Evolutionary conservation across 148 eudicot species (phyloP), one percentile per base, ranked within the genome.

Genomic region (Talinum fruticosum): DNA sequence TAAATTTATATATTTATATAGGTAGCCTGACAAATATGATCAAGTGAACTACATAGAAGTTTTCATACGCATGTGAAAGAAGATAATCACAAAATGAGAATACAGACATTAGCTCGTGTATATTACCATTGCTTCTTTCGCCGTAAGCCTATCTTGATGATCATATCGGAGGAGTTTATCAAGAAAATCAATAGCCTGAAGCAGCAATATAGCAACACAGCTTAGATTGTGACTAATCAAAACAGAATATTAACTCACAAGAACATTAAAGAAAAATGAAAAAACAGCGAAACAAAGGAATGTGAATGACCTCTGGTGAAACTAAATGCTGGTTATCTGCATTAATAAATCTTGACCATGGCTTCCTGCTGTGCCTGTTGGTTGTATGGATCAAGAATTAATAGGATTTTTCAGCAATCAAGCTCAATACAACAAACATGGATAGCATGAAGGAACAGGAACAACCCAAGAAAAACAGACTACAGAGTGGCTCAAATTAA

Each of bases 151-250:
- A 78, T 91, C 97, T 69, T 96, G 99, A 87, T 96, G 99, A 80
- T 96, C 99, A 87, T 96, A 96, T 34, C 93, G 93, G 51, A 96
- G 97, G 81, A 96, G 97, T 84, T 91, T 93, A 81, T 96, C 99
- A 64, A 96, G 97, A 78, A 90, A 96, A 83, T 96, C 99, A 76
- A 96, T 86, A 73, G 94, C 97, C 99, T 96, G 95, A 37, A 76
- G 69, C 61, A 45, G 30, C 36, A 30, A 69, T 21, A 72, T 32
- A 26, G 34, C 29, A 30, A 61, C 16, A 71, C 33, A 26, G 28
- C 36, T 85, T 41, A 71, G 26, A 62, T 65, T 4, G 72, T 21
- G 37, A 70, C 26, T 68, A 57, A 72, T 18, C 32, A 32, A 28
- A 59, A 57, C 66, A 62, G 12, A 8, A 0, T 35, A 64, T 66